Evolutionary conservation across 1,284 basidiomycete species (phyloP).

Genomic region (Pseudozyma hubeiensis): DNA sequence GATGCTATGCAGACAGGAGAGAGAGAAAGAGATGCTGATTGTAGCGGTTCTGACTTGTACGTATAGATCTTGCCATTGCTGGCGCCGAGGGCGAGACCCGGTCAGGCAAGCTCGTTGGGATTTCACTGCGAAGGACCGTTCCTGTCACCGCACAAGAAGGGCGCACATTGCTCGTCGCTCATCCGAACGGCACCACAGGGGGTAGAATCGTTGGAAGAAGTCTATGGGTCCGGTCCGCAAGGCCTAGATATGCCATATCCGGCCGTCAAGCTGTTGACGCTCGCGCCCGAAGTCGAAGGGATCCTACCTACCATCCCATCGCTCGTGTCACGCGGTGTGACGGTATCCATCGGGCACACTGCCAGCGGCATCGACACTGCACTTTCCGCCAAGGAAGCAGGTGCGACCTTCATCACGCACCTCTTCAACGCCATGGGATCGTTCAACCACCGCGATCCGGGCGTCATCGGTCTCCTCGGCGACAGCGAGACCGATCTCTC

Average conservation of each 20-base stretch:
- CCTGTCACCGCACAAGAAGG: constrained; percentile 78
- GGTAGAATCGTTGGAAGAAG: constrained; percentile 35
- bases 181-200: constrained; percentile 72
- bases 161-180: constrained; percentile 80
- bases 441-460: constrained; percentile 75
- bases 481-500: constrained; percentile 70
- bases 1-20: background rate
- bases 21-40: too few species aligned
- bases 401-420: constrained; percentile 87
- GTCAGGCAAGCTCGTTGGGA: constrained; percentile 77
- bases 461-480: constrained; percentile 85
- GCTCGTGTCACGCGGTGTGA: constrained; percentile 77
- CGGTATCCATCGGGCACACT: constrained; percentile 87
- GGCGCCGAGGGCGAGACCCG: constrained; percentile 66
- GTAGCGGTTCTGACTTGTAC: constrained; percentile 18
- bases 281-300: constrained; percentile 85
- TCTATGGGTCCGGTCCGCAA: constrained; percentile 52
- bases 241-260: constrained; percentile 70
- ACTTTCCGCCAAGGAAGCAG: constrained; percentile 76
- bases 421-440: constrained; percentile 93
- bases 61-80: constrained; percentile 73
- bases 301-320: constrained; percentile 78
- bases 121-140: constrained; percentile 93
- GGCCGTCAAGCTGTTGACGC: constrained; percentile 81
- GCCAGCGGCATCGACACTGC: constrained; percentile 78